Conservation (phyloP, 345 rosid genomes). For the Heritiera littoralis region DNA sequence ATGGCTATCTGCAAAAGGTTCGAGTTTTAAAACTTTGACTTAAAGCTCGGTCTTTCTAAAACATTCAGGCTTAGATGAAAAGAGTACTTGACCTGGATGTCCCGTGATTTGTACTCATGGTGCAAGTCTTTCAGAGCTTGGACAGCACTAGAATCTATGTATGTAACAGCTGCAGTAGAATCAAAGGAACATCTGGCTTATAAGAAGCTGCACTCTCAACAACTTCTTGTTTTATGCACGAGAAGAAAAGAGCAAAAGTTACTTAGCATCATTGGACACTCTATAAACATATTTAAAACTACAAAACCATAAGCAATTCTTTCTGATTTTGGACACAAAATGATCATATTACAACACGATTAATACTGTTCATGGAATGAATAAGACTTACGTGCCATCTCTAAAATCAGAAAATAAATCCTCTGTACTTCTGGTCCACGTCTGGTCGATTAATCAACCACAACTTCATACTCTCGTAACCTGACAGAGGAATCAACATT, state of each 20-base stretch:
- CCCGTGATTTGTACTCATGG: conserved; percentile 82
- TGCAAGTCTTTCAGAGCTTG: conserved; percentile 91
- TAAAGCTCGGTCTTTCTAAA: conserved; percentile 9
- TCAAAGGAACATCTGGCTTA: neutral
- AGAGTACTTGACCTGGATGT: conserved; percentile 62
- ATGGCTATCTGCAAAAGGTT: conserved; percentile 65
- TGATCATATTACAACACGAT: neutral
- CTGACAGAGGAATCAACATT: conserved; percentile 38
- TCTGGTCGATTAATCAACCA: conserved; percentile 63
- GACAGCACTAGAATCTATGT: conserved; percentile 88
- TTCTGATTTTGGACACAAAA: neutral
- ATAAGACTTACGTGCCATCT: conserved; percentile 87
- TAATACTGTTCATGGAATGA: neutral
- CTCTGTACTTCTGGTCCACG: conserved; percentile 90
- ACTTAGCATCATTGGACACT: neutral
- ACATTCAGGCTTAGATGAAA: neutral
- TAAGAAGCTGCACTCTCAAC: neutral
- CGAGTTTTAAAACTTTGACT: neutral
- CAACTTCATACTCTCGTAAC: conserved; percentile 85
- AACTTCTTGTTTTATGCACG: neutral
- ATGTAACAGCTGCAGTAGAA: conserved; percentile 69
- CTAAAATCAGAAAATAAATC: conserved; percentile 78
- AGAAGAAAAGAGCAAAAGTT: neutral
- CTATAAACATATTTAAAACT: conserved; percentile 28
- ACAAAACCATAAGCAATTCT: conserved; percentile 18